Conservation (phyloP, 345 rosid genomes). For the Linum usitatissimum region DNA sequence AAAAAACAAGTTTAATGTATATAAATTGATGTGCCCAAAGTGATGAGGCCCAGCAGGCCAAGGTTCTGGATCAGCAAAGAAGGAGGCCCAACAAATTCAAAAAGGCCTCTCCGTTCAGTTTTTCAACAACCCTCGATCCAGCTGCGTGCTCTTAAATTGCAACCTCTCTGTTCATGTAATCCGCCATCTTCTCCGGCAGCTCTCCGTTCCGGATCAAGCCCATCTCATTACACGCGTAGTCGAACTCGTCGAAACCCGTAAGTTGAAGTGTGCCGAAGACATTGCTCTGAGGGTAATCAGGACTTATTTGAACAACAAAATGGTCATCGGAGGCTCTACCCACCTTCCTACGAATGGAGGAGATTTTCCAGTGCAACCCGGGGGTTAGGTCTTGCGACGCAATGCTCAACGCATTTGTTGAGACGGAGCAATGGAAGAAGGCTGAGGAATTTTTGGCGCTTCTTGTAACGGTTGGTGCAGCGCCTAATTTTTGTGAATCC, state of each 20-base stretch:
- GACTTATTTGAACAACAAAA: conserved; percentile 48
- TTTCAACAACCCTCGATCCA: conserved; percentile 39
- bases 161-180: conserved; percentile 48
- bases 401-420: conserved; percentile 51
- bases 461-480: conserved; percentile 35
- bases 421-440: conserved; percentile 40
- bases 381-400: conserved; percentile 63
- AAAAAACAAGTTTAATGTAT: no score
- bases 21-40: no score
- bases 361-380: conserved; percentile 60
- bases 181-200: conserved; percentile 76
- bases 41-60: no score
- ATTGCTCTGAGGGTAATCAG: conserved; percentile 55
- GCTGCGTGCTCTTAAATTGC: conserved; percentile 52
- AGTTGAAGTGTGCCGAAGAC: conserved; percentile 66
- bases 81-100: no score
- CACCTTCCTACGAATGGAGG: conserved; percentile 51
- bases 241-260: conserved; percentile 42
- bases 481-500: conserved; percentile 61
- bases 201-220: conserved; percentile 36
- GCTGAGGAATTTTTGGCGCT: conserved; percentile 45
- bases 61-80: no score
- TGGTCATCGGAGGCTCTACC: conserved; percentile 54
- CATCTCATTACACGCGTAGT: conserved; percentile 41
- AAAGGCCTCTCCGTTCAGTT: conserved; percentile 38